These are phyloP conservation scores for Leishmania braziliensis DNA, from an alignment of 208 protist species.

Conservation along the genomic window DNA sequence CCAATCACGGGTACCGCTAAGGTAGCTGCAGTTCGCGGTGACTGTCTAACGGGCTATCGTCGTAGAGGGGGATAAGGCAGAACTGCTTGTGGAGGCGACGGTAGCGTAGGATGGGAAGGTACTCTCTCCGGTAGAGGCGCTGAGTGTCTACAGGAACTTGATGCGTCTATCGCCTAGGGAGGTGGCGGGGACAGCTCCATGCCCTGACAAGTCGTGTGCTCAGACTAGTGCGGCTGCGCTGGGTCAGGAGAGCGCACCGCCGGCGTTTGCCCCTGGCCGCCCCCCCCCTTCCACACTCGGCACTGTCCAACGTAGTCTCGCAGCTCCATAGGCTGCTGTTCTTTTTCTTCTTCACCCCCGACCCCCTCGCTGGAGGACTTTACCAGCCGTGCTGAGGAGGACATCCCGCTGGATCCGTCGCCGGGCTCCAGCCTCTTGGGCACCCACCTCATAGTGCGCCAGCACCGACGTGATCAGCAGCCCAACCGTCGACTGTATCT, in stretches of 20 bases:
- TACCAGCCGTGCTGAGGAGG: conserved; percentile 58
- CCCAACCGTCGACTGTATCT: conserved; percentile 71
- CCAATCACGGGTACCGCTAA: conserved; percentile 45
- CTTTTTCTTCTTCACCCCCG: conserved; percentile 63
- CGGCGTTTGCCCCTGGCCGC: neutral
- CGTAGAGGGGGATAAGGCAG: conserved; percentile 60
- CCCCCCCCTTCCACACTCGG: conserved; percentile 5
- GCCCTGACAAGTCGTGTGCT: neutral
- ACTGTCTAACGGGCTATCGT: conserved; percentile 63
- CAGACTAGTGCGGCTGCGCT: neutral
- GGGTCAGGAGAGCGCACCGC: neutral
- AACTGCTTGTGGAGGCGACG: conserved; percentile 45
- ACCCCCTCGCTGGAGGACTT: conserved; percentile 63
- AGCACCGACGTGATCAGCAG: conserved; percentile 65
- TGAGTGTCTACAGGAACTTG: conserved; percentile 39
- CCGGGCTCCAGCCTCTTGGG: conserved; percentile 57
- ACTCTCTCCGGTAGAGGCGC: conserved; percentile 56
- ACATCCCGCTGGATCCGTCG: conserved; percentile 62
- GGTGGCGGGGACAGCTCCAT: neutral
- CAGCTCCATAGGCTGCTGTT: conserved; percentile 28
- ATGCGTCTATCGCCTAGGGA: neutral
- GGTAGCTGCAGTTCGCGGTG: conserved; percentile 56
- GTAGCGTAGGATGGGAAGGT: conserved; percentile 73
- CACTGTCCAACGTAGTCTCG: conserved; percentile 16
- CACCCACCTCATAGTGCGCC: conserved; percentile 53